Percentiles rank a stretch among this genome's conserved stretches.
Conservation (phyloP, 176 grass and related monocot genomes). For the Metroxylon sagu region DNA sequence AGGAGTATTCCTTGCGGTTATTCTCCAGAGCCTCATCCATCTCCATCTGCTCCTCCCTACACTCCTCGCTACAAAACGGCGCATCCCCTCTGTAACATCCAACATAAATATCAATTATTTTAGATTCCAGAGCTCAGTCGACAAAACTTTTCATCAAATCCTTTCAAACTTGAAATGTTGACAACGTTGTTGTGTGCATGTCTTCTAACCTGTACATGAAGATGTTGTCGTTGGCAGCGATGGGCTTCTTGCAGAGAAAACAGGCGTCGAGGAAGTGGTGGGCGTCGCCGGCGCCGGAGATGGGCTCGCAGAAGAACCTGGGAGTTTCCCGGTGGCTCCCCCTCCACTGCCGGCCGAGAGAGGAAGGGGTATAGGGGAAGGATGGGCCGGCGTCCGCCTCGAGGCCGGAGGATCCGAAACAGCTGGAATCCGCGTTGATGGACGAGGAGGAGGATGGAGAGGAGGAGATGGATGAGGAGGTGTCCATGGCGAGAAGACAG, state of each 20-base stretch:
- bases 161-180: no score
- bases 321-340: background rate
- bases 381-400: no score
- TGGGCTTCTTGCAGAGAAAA: conserved; percentile 2
- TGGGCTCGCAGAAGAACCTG: background rate
- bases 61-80: conserved; percentile 22
- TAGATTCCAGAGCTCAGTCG: no score
- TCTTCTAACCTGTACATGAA: background rate
- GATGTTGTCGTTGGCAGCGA: background rate
- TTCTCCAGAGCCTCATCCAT: conserved; percentile 12
- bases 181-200: no score
- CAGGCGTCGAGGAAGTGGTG: background rate
- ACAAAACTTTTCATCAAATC: no score
- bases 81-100: conserved; percentile 17
- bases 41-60: conserved; percentile 15
- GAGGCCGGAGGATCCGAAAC: no score
- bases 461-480: no score
- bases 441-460: no score
- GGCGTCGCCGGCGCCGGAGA: background rate
- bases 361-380: background rate
- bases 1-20: no score
- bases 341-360: background rate
- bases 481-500: no score
- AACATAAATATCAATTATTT: no score
- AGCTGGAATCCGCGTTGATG: no score